Evolutionary conservation across 768 basidiomycete species (phyloP), one percentile per base, ranked within the genome.

Genomic region (Podaxis pistillaris): DNA sequence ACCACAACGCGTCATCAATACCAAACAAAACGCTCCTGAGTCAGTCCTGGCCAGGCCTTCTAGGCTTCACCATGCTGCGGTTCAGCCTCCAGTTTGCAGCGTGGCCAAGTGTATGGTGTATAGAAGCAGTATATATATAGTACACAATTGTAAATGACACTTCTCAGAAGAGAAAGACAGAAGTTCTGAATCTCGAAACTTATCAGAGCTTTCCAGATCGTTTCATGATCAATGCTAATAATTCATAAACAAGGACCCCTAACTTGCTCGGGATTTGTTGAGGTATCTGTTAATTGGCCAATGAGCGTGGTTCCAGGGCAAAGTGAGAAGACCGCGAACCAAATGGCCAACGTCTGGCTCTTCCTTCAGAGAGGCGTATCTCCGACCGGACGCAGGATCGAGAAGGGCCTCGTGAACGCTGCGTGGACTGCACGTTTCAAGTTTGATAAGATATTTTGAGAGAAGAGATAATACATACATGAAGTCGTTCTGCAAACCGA

Each of bases 391-490:
- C 3, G 58, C 69, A 0, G 75, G 73, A 66, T 78, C 72, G 8
- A 73, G 62, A 24, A 81, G 68, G 0, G 73, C 74, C 8, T 73
- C 65, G 56, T 79, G 79, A 9, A 80, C 73, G 24, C 73, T 60
- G 33, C 62, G 47, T 17, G 79, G 77, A 53, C 79, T 81, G 41
- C 36, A 55, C 13, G 19, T 37, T 37, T 58, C 41, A 64, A 36
- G 26, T 8, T 6, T 17, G 38, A 28, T n/a, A 17, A 52, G 36
- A 52, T 24, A 19, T 50, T 30, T 26, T 19, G 19, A 9, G 15
- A 58, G 5, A 22, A 7, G n/a, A 70, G 83, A 38, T 37, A 86
- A 73, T 22, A 88, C 85, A 85, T 7, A 78, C 73, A 22, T 62
- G 66, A 11, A 67, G 51, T 62, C 61, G 17, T 56, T 56, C 2